A percentile compares a stretch with the other conserved stretches of the same genome.
These are phyloP conservation scores for Urochloa ruziziensis DNA, from an alignment of 176 grass and related monocot species.

Conservation along the genomic window DNA sequence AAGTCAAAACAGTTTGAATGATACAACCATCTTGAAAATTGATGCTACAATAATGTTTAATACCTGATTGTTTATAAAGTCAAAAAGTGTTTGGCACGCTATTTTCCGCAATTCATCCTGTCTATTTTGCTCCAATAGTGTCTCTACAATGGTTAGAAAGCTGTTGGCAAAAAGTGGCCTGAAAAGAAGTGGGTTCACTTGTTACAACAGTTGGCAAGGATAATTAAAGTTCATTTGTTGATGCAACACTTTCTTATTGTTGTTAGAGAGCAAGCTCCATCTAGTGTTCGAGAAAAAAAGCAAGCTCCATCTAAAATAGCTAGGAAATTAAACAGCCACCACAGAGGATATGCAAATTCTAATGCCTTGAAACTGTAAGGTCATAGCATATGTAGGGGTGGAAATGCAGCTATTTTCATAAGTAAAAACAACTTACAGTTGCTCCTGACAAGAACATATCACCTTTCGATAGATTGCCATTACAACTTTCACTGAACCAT, in stretches of 20 bases:
- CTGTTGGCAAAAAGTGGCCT: slow-evolving; percentile 95
- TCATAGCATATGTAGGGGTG: background rate
- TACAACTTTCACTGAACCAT: slow-evolving; percentile 91
- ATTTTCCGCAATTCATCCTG: slow-evolving; percentile 74
- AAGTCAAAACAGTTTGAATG: slow-evolving; percentile 17
- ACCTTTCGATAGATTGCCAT: slow-evolving; percentile 88
- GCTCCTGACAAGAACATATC: slow-evolving; percentile 92
- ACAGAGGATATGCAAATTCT: background rate
- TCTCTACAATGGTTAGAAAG: slow-evolving; percentile 74
- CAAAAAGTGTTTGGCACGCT: slow-evolving; percentile 82
- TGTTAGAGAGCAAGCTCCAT: background rate
- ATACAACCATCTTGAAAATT: background rate
- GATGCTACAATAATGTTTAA: slow-evolving; percentile 29
- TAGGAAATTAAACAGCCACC: background rate
- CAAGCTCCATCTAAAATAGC: background rate
- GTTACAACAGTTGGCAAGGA: no score
- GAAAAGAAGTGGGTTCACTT: slow-evolving; percentile 40
- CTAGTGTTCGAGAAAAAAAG: no score
- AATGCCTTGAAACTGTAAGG: background rate
- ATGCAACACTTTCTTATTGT: background rate
- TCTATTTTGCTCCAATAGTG: slow-evolving; percentile 84
- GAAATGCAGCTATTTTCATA: slow-evolving; percentile 25
- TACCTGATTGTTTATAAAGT: slow-evolving; percentile 94
- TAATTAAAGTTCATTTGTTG: background rate
- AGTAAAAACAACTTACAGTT: slow-evolving; percentile 80